Evolutionary conservation across 108 stramenopile species (phyloP).

Genomic region (Fragilaria radians): DNA sequence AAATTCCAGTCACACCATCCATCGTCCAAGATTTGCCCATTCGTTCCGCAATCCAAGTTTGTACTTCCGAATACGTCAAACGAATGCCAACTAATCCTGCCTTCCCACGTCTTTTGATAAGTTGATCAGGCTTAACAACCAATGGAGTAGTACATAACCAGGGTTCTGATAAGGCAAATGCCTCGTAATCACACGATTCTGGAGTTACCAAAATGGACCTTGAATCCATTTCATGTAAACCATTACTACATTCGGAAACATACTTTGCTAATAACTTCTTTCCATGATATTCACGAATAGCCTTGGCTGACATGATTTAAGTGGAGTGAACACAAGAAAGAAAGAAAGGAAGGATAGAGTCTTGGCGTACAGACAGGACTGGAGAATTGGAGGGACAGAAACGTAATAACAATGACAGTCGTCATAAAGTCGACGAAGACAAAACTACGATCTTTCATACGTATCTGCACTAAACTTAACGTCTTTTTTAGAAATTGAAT

Average conservation of each 20-base stretch:
- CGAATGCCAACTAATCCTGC: conserved; percentile 86
- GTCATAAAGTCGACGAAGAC: no score
- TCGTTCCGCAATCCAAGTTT: conserved; percentile 70
- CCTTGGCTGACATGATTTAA: conserved; percentile 83
- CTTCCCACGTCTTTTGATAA: conserved; percentile 90
- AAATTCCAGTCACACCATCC: conserved; percentile 54
- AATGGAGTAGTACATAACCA: conserved; percentile 58
- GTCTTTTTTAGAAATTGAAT: no score
- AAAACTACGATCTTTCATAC: no score
- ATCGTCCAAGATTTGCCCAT: conserved; percentile 61
- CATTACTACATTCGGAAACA: conserved; percentile 43
- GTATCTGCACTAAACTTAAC: no score
- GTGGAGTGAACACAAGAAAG: conserved; percentile 3
- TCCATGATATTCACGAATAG: conserved; percentile 84
- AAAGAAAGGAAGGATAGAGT: no score
- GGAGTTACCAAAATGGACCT: conserved; percentile 42
- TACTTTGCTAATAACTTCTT: conserved; percentile 75
- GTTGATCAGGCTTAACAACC: conserved; percentile 91
- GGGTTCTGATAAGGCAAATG: conserved; percentile 39
- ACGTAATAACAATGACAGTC: no score
- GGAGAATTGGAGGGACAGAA: no score
- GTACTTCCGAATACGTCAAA: conserved; percentile 55
- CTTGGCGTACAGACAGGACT: no score
- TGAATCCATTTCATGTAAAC: conserved; percentile 56
- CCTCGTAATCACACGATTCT: conserved; percentile 34